phyloP scores from a whole-genome alignment of 192 early-diverging fungal genomes.

The Linnemannia exigua region DNA sequence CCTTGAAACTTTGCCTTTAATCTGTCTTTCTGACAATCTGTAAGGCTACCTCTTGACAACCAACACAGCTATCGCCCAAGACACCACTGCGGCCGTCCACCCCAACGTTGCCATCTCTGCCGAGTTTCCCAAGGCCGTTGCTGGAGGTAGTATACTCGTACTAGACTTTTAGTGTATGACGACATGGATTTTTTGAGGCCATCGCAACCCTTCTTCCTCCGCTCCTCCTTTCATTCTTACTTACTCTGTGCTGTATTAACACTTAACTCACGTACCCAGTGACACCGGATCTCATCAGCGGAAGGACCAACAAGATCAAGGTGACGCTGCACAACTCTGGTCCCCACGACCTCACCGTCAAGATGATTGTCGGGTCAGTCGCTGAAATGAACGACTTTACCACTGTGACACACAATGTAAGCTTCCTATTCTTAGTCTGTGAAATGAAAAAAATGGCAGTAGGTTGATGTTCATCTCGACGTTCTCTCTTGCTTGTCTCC shows the following conservation, averaged over 20 bases:
- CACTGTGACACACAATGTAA: slow-evolving; percentile 21
- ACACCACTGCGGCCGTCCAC: background rate
- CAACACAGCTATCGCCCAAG: background rate
- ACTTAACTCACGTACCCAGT: too few relatives aligned
- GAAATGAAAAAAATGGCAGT: background rate
- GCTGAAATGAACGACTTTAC: slow-evolving; percentile 25
- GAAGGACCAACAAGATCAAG: slow-evolving; percentile 14
- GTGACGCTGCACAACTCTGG: slow-evolving; percentile 30
- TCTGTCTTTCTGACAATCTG: background rate
- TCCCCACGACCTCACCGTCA: slow-evolving; percentile 18
- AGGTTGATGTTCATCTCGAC: background rate
- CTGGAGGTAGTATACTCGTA: background rate
- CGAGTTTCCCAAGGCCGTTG: background rate
- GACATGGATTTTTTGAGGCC: too few relatives aligned
- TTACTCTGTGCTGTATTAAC: too few relatives aligned
- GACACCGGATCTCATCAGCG: slow-evolving; percentile 25
- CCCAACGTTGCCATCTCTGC: background rate
- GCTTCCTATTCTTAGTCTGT: background rate
- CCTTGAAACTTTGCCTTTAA: background rate
- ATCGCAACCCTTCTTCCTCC: too few relatives aligned
- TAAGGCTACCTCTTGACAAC: background rate
- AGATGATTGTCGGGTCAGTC: slow-evolving; percentile 17
- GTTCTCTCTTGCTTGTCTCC: background rate
- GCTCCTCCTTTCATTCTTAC: too few relatives aligned
- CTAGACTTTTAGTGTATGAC: too few relatives aligned